A percentile compares a stretch with the other conserved stretches of the same genome.
These are phyloP conservation scores for Colletotrichum incanum DNA, from an alignment of 2,329 filamentous ascomycete genomes.

Conservation along the genomic window DNA sequence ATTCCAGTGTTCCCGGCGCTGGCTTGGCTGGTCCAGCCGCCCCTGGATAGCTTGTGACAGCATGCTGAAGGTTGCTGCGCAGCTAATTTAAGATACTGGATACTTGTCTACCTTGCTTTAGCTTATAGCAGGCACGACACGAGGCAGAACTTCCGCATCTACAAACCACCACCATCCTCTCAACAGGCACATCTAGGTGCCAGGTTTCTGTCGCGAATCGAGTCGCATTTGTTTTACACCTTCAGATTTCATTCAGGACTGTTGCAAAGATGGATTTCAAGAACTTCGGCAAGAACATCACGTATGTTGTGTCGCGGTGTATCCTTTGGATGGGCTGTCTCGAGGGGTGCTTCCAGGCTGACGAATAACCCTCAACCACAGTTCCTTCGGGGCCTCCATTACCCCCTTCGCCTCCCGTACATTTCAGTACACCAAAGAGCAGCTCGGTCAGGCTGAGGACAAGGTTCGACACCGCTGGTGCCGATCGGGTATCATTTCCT, in stretches of 20 bases:
- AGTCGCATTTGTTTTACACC: background rate
- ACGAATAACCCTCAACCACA: constrained; percentile 51
- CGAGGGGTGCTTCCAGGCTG: constrained; percentile 20
- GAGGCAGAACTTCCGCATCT: constrained; percentile 32
- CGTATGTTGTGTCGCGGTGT: constrained; percentile 57
- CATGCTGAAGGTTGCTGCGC: constrained; percentile 25
- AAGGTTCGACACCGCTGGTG: constrained; percentile 71
- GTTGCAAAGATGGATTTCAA: constrained; percentile 70
- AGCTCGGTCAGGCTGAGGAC: constrained; percentile 94
- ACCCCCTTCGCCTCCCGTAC: constrained; percentile 94
- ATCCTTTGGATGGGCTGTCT: constrained; percentile 29
- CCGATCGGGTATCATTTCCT: background rate
- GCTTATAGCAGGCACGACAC: constrained; percentile 31
- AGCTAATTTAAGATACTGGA: constrained; percentile 40
- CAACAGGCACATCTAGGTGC: constrained; percentile 5
- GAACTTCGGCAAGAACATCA: constrained; percentile 70
- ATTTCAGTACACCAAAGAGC: constrained; percentile 98
- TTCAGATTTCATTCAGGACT: background rate
- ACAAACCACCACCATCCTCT: constrained; percentile 21
- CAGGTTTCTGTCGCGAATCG: constrained; percentile 1
- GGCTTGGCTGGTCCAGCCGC: constrained; percentile 13
- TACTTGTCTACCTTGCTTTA: constrained; percentile 37
- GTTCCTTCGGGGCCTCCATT: constrained; percentile 82
- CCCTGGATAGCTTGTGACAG: constrained; percentile 38
- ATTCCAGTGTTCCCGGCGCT: constrained; percentile 2